Percentiles rank a stretch among this genome's conserved stretches.
Conservation (phyloP, 805 yeast species). For the Saccharomycopsis oosterbeekiorum region DNA sequence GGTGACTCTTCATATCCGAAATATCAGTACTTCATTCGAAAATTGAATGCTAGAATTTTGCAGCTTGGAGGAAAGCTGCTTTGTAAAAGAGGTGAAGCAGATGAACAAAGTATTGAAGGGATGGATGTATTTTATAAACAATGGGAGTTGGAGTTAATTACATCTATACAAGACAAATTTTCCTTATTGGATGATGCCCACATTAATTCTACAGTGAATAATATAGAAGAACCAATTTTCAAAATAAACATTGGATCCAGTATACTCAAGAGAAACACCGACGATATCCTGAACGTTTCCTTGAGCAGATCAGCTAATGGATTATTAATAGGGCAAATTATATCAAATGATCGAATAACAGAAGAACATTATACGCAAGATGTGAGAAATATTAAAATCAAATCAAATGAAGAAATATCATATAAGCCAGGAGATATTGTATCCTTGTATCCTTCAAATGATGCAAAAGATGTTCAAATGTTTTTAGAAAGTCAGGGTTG, state of each 20-base stretch:
- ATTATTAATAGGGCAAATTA: conserved; percentile 35
- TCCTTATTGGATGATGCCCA: background rate
- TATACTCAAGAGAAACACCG: conserved; percentile 27
- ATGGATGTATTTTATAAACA: conserved; percentile 66
- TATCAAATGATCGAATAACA: conserved; percentile 53
- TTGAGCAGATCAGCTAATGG: conserved; percentile 21
- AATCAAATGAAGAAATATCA: conserved; percentile 21
- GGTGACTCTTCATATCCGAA: conserved; percentile 91
- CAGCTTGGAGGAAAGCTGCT: conserved; percentile 79
- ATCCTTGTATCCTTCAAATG: conserved; percentile 67
- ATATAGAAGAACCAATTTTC: background rate
- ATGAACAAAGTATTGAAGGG: conserved; percentile 68
- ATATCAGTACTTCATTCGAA: conserved; percentile 80
- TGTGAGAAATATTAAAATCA: conserved; percentile 54
- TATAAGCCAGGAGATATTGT: conserved; percentile 77
- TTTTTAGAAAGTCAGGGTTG: conserved; percentile 66
- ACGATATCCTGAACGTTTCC: conserved; percentile 24
- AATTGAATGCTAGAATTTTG: conserved; percentile 63
- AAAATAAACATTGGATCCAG: conserved; percentile 4
- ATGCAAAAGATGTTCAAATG: conserved; percentile 48
- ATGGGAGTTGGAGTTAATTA: conserved; percentile 50
- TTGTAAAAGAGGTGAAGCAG: conserved; percentile 74
- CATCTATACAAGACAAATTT: conserved; percentile 21
- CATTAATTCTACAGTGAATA: background rate
- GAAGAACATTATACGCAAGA: conserved; percentile 76